Conservation (phyloP, 768 basidiomycete species). For the Leccinellum rugosiceps region DNA sequence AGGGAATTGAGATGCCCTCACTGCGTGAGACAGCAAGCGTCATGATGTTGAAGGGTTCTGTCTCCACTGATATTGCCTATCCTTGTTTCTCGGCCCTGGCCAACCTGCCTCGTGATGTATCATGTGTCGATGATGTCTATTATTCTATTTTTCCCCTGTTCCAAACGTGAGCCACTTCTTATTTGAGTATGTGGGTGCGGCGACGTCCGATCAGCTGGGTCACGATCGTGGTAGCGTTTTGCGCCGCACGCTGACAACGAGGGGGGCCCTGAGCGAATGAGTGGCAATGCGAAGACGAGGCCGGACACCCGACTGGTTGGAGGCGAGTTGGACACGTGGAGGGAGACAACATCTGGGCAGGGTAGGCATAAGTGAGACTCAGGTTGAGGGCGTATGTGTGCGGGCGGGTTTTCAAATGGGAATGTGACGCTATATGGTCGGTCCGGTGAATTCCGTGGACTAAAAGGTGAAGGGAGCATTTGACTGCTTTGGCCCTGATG, state of each 20-base stretch:
- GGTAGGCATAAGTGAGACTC: neutral
- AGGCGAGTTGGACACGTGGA: slow-evolving; percentile 10
- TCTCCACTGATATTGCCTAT: neutral
- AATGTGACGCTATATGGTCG: neutral
- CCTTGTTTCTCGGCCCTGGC: neutral
- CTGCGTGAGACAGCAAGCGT: slow-evolving; percentile 16
- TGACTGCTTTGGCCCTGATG: neutral
- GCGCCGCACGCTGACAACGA: slow-evolving; percentile 25
- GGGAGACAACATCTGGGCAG: neutral
- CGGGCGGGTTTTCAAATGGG: slow-evolving; percentile 9
- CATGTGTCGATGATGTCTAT: slow-evolving; percentile 15
- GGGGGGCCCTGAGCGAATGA: slow-evolving; percentile 9
- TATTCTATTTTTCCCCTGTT: slow-evolving; percentile 17
- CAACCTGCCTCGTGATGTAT: slow-evolving; percentile 5
- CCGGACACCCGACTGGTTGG: slow-evolving; percentile 2
- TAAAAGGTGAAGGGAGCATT: neutral
- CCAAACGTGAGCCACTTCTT: neutral
- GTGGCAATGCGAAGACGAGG: slow-evolving; percentile 4
- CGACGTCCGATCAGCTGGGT: slow-evolving; percentile 10
- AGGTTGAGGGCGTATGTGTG: slow-evolving; percentile 20
- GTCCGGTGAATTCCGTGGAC: neutral
- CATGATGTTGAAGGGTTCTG: neutral
- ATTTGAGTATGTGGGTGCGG: slow-evolving; percentile 1
- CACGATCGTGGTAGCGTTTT: slow-evolving; percentile 4
- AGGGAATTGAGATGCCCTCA: slow-evolving; percentile 19